These are phyloP conservation scores for Cytospora paraplurivora DNA, from an alignment of 2,329 filamentous ascomycete species.

Conservation along the genomic window DNA sequence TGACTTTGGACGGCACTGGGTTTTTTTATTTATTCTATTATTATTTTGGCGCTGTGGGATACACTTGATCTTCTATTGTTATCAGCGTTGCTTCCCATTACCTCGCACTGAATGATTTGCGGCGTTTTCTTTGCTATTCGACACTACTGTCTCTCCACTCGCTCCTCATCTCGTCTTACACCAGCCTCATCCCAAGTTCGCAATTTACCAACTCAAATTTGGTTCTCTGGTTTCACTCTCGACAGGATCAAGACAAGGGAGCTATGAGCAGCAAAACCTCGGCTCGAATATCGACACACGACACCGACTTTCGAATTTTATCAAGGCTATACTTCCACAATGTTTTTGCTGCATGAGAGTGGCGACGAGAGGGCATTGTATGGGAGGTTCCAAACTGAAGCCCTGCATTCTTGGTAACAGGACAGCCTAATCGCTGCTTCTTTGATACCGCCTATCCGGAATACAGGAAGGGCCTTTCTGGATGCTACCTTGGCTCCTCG, in stretches of 20 bases:
- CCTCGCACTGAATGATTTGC: background rate
- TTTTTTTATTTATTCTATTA: too few species aligned
- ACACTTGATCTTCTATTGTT: background rate
- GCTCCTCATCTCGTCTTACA: slow-evolving; percentile 9
- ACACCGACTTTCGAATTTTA: slow-evolving; percentile 6
- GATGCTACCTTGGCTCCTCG: background rate
- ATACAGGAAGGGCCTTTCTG: slow-evolving; percentile 4
- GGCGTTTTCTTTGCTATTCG: background rate
- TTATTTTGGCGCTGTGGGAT: slow-evolving; percentile 23
- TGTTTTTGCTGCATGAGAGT: slow-evolving; percentile 1
- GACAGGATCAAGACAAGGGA: slow-evolving; percentile 6
- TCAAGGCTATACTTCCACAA: background rate
- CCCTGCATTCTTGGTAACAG: background rate
- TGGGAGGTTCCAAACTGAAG: background rate
- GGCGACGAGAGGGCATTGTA: slow-evolving; percentile 1
- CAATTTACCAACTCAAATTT: background rate
- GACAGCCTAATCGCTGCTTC: slow-evolving; percentile 13
- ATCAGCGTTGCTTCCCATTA: slow-evolving; percentile 1
- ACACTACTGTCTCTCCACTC: background rate
- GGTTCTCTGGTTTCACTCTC: background rate
- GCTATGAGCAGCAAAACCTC: slow-evolving; percentile 11
- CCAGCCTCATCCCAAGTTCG: background rate
- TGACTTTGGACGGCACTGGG: background rate
- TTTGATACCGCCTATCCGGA: slow-evolving; percentile 21
- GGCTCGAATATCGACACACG: slow-evolving; percentile 15